phyloP scores from a whole-genome alignment of 495 filamentous ascomycete species.

The Cryomyces antarcticus region DNA sequence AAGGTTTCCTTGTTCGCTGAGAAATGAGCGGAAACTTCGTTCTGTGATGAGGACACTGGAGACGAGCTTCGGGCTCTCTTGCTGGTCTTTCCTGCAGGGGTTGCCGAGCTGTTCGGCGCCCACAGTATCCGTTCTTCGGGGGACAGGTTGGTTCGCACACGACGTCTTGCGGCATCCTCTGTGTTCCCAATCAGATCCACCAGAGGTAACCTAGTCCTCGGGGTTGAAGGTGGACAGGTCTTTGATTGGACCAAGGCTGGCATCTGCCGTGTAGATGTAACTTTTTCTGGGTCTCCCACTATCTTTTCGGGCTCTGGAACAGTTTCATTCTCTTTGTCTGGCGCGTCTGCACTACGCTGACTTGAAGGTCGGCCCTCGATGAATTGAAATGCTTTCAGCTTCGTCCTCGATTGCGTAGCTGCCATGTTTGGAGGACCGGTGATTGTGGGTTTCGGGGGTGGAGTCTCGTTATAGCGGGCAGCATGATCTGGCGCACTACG shows the following conservation, averaged over 20 bases:
- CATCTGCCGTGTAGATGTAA: background rate
- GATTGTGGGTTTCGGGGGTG: conserved; percentile 5
- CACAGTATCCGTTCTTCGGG: conserved; percentile 59
- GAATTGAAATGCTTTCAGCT: conserved; percentile 39
- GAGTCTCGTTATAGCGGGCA: conserved; percentile 5
- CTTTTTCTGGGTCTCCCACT: background rate
- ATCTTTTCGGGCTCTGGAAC: background rate
- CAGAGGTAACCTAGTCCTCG: conserved; percentile 51
- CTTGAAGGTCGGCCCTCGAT: conserved; percentile 14
- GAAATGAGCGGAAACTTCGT: conserved; percentile 23
- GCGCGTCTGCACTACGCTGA: conserved; percentile 4
- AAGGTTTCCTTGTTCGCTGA: conserved; percentile 23
- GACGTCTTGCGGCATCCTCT: conserved; percentile 32
- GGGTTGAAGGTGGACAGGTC: conserved; percentile 36
- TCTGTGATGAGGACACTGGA: conserved; percentile 48
- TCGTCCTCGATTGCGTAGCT: conserved; percentile 34
- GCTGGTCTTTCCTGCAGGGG: conserved; percentile 27
- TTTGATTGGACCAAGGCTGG: background rate
- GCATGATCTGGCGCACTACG: conserved; percentile 2
- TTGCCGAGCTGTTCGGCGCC: conserved; percentile 31
- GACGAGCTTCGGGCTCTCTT: conserved; percentile 73
- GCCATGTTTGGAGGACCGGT: conserved; percentile 20
- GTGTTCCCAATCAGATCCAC: conserved; percentile 56
- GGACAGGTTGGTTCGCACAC: conserved; percentile 28
- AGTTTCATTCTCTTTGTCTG: conserved; percentile 16